These are phyloP conservation scores for Cornus suecica DNA, from an alignment of 148 eudicot genomes.

Conservation along the genomic window DNA sequence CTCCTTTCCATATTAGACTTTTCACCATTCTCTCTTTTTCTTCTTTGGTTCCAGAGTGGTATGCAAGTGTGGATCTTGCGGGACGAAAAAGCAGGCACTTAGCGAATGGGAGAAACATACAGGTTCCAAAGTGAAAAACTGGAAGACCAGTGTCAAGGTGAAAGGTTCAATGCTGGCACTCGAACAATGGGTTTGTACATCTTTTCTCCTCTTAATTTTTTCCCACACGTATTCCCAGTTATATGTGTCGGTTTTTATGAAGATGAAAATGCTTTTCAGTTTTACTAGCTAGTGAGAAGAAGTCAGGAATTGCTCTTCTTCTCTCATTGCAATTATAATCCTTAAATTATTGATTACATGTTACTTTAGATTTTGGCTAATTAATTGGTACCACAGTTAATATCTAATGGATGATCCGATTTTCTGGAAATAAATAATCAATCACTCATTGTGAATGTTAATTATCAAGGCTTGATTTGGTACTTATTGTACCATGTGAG, in stretches of 20 bases:
- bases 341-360: background rate
- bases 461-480: background rate
- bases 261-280: constrained; percentile 4
- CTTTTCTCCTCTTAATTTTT: no score
- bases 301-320: constrained; percentile 2
- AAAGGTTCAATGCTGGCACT: constrained; percentile 66
- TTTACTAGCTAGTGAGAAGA: background rate
- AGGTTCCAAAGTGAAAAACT: constrained; percentile 65
- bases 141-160: constrained; percentile 71
- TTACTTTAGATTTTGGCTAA: background rate
- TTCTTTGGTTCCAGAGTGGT: constrained; percentile 44
- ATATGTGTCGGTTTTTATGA: background rate
- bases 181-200: constrained; percentile 77
- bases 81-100: constrained; percentile 58
- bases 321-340: background rate
- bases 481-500: background rate
- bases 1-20: background rate
- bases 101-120: constrained; percentile 90
- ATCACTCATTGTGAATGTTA: background rate
- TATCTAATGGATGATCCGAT: background rate
- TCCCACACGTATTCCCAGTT: background rate
- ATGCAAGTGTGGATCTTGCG: constrained; percentile 77
- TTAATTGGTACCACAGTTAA: background rate
- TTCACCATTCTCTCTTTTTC: background rate
- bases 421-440: no score